Conservation (phyloP, 768 basidiomycete species). For the Trametes villosa region DNA sequence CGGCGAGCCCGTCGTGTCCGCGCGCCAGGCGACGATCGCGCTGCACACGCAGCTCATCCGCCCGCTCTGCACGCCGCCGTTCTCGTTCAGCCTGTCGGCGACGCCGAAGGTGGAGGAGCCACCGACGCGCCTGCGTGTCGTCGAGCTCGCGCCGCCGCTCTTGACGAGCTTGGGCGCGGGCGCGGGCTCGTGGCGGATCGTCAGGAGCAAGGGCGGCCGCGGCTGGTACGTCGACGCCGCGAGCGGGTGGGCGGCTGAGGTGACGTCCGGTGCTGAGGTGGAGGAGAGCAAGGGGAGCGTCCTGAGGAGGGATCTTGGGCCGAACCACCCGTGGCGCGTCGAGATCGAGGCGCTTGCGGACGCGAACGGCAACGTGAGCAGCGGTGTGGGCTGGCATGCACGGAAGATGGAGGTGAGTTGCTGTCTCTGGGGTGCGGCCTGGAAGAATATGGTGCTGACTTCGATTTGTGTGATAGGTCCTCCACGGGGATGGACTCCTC, state of each 20-base stretch:
- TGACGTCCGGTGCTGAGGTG: conserved; percentile 2
- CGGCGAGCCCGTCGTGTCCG: conserved; percentile 43
- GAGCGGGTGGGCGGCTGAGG: conserved; percentile 73
- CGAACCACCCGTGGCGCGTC: conserved; percentile 66
- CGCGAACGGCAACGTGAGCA: conserved; percentile 88
- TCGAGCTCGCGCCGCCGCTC: conserved; percentile 79
- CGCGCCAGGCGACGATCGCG: conserved; percentile 72
- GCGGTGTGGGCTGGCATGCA: conserved; percentile 93
- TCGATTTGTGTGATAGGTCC: conserved; percentile 49
- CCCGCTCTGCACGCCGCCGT: conserved; percentile 80
- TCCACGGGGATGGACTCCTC: conserved; percentile 89
- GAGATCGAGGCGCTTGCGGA: conserved; percentile 76
- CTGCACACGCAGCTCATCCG: conserved; percentile 80
- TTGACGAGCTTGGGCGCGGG: conserved; percentile 77
- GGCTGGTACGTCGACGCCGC: conserved; percentile 96
- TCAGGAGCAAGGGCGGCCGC: conserved; percentile 90
- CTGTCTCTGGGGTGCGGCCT: background rate
- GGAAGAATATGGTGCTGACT: background rate
- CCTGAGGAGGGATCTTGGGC: conserved; percentile 60
- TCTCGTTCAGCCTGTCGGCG: conserved; percentile 58
- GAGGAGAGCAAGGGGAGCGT: conserved; percentile 43
- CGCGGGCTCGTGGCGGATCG: conserved; percentile 83
- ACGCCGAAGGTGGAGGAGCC: conserved; percentile 43
- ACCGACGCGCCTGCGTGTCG: conserved; percentile 79
- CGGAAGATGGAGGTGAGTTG: conserved; percentile 93